A percentile compares a stretch with the other conserved stretches of the same genome.
Conservation (phyloP, 441 rosid species). For the Erodium trifolium region DNA sequence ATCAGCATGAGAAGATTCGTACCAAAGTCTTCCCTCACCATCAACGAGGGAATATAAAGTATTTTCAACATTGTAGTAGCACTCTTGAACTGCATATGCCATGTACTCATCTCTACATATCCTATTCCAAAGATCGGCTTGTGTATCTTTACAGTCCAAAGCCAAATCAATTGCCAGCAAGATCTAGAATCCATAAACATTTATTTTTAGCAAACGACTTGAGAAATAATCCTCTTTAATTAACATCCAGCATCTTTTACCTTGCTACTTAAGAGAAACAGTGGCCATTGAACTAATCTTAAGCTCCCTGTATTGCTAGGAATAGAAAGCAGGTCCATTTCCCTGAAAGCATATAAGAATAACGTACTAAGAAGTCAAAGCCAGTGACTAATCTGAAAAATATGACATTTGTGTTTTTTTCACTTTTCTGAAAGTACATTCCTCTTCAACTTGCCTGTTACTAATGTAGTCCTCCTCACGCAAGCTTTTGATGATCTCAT, state of each 20-base stretch:
- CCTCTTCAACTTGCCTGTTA: conserved; percentile 50
- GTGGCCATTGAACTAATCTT: conserved; percentile 95
- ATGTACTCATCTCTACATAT: conserved; percentile 90
- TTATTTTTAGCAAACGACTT: conserved; percentile 18
- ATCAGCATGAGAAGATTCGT: conserved; percentile 18
- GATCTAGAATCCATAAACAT: conserved; percentile 45
- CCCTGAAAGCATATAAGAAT: conserved; percentile 44
- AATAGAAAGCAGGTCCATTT: conserved; percentile 89
- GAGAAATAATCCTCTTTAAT: neutral
- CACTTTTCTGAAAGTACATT: neutral
- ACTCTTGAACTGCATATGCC: conserved; percentile 96
- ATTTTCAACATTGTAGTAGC: conserved; percentile 78
- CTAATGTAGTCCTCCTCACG: conserved; percentile 97
- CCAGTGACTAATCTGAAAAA: neutral
- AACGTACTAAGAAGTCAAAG: conserved; percentile 8
- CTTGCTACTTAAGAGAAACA: conserved; percentile 99
- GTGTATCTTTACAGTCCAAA: conserved; percentile 82
- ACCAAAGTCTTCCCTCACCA: conserved; percentile 97
- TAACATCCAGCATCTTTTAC: conserved; percentile 33
- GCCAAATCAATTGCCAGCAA: conserved; percentile 95
- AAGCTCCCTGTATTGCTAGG: conserved; percentile 96
- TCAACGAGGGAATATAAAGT: conserved; percentile 75
- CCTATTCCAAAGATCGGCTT: conserved; percentile 68
- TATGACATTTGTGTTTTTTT: neutral
- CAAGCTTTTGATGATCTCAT: conserved; percentile 90